Evolutionary conservation across 2,329 filamentous ascomycete genomes (phyloP).

Genomic region (Penicillium rolfsii): DNA sequence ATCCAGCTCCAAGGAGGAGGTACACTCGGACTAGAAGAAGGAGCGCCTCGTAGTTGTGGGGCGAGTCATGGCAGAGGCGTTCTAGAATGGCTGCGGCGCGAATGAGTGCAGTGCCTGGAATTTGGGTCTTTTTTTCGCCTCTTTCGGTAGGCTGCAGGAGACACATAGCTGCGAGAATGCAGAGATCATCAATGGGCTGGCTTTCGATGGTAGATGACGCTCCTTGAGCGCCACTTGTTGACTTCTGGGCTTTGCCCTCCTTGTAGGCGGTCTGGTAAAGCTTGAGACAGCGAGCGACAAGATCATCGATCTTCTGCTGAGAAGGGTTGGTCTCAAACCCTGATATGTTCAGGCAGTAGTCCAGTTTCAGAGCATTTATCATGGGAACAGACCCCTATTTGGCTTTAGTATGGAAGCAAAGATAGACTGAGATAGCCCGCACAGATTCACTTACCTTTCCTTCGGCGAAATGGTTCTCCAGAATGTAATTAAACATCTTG

Average conservation of each 20-base stretch:
- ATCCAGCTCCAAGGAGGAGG: constrained; percentile 49
- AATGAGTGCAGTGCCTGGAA: constrained; percentile 39
- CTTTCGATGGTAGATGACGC: constrained; percentile 46
- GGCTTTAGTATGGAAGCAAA: constrained; percentile 10
- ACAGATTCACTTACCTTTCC: constrained; percentile 29
- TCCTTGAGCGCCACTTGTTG: constrained; percentile 12
- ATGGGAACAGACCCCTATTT: constrained; percentile 34
- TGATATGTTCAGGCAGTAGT: constrained; percentile 47
- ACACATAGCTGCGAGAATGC: constrained; percentile 48
- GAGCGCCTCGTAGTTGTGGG: constrained; percentile 52
- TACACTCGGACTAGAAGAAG: constrained; percentile 51
- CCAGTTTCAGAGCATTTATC: constrained; percentile 50
- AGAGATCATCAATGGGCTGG: constrained; percentile 49
- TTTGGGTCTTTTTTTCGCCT: constrained; percentile 22
- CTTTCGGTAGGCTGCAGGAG: constrained; percentile 39
- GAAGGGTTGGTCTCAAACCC: constrained; percentile 32
- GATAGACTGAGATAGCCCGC: background rate
- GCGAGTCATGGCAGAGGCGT: constrained; percentile 45
- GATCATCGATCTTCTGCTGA: constrained; percentile 38
- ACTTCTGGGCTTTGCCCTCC: constrained; percentile 12
- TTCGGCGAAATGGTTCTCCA: constrained; percentile 23
- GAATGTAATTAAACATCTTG: constrained; percentile 35
- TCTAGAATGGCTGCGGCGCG: constrained; percentile 46
- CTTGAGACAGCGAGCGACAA: constrained; percentile 44
- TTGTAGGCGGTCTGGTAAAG: constrained; percentile 31